Evolutionary conservation across 352 stramenopile species (phyloP).

Genomic region (Phytophthora hibernalis): DNA sequence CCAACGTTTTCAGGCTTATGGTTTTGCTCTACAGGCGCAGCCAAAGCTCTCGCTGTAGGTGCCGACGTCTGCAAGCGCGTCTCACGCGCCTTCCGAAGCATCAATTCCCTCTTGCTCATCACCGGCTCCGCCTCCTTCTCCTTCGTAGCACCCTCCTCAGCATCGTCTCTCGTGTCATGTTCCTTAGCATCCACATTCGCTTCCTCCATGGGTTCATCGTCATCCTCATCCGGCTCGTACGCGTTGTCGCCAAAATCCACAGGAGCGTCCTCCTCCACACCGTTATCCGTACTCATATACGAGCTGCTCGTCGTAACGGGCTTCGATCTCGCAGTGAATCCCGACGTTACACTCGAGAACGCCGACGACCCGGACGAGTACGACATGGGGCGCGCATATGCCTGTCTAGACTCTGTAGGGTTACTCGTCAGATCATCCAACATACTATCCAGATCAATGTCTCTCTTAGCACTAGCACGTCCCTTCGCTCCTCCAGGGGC

Average conservation of each 20-base stretch:
- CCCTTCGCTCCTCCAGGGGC: constrained; percentile 25
- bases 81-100: constrained; percentile 75
- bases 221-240: constrained; percentile 37
- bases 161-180: constrained; percentile 2
- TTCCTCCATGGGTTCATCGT: constrained; percentile 44
- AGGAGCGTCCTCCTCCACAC: constrained; percentile 24
- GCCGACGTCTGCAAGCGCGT: constrained; percentile 64
- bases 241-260: constrained; percentile 46
- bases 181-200: constrained; percentile 41
- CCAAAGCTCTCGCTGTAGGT: constrained; percentile 63
- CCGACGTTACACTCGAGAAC: constrained; percentile 26
- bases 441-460: constrained; percentile 90
- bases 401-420: constrained; percentile 64
- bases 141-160: background rate
- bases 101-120: constrained; percentile 79
- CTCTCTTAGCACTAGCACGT: constrained; percentile 54
- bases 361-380: constrained; percentile 55
- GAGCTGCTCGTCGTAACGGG: constrained; percentile 15
- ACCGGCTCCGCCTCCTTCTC: constrained; percentile 30
- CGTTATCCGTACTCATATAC: constrained; percentile 11
- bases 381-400: constrained; percentile 63
- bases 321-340: constrained; percentile 25
- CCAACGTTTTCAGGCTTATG: constrained; percentile 24
- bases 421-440: constrained; percentile 87
- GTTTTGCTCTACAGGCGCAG: constrained; percentile 44